Conservation (phyloP, 169 alveolate genomes). For the Perkinsus olseni region DNA sequence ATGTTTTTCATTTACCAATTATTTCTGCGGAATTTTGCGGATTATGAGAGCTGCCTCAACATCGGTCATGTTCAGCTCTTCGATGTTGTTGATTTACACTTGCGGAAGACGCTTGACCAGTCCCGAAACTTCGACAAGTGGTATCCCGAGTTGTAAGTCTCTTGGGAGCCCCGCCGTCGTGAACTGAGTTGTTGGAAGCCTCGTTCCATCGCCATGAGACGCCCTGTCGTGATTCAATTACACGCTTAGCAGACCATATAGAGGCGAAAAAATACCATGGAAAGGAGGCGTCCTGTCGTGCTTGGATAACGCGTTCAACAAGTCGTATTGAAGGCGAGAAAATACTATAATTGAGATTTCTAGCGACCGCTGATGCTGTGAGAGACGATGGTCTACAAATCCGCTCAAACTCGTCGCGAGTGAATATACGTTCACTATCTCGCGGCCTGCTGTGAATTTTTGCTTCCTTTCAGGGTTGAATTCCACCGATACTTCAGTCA, state of each 20-base stretch:
- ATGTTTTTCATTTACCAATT: neutral
- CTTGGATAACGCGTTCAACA: too few relatives aligned
- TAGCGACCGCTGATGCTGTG: too few relatives aligned
- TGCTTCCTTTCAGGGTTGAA: neutral
- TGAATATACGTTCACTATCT: neutral
- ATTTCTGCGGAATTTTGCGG: neutral
- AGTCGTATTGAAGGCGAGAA: too few relatives aligned
- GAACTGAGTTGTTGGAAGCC: neutral
- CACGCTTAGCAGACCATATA: too few relatives aligned
- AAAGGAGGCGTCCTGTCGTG: too few relatives aligned
- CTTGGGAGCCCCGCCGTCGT: neutral
- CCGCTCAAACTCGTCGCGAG: neutral
- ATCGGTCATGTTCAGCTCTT: neutral
- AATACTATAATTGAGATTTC: too few relatives aligned
- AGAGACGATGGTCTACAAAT: too few relatives aligned
- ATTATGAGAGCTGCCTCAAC: neutral
- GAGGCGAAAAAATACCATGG: too few relatives aligned
- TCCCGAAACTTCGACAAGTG: neutral
- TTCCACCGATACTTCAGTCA: neutral
- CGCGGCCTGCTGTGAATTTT: neutral
- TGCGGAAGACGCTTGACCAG: neutral
- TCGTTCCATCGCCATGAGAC: too few relatives aligned
- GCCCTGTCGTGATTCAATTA: neutral
- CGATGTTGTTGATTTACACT: neutral
- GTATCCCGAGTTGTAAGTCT: neutral